Conservation (phyloP, 805 yeast species). For the Wickerhamiella parazyma region DNA sequence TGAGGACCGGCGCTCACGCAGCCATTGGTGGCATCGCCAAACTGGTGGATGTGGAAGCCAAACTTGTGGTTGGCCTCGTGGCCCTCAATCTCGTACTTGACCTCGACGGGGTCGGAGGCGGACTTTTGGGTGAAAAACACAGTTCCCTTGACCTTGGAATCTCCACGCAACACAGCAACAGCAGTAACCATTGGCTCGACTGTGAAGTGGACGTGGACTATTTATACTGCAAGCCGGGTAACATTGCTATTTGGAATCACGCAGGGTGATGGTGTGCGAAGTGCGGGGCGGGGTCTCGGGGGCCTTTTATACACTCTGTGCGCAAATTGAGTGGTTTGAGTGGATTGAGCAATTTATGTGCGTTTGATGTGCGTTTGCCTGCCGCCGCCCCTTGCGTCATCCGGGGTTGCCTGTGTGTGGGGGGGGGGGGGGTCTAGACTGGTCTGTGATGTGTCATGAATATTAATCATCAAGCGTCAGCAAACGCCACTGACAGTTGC, state of each 20-base stretch:
- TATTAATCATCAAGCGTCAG: too few relatives aligned
- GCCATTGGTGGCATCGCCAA: conserved; percentile 98
- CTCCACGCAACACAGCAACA: conserved; percentile 97
- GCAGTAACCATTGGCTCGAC: conserved; percentile 22
- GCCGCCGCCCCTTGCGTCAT: too few relatives aligned
- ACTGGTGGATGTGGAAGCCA: conserved; percentile 96
- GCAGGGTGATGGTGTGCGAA: too few relatives aligned
- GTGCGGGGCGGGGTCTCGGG: too few relatives aligned
- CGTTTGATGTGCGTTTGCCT: background rate
- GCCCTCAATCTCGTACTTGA: conserved; percentile 73
- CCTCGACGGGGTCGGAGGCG: conserved; percentile 70
- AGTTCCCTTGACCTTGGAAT: conserved; percentile 73
- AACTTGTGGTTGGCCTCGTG: conserved; percentile 57
- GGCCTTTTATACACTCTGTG: background rate
- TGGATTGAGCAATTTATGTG: background rate
- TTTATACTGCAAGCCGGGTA: background rate
- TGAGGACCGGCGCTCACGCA: conserved; percentile 98
- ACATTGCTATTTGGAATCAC: background rate
- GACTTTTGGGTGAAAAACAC: conserved; percentile 76
- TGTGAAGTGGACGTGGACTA: too few relatives aligned
- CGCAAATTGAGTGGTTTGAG: background rate
- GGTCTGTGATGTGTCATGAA: too few relatives aligned
- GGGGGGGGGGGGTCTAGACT: too few relatives aligned
- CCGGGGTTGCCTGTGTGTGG: too few relatives aligned
- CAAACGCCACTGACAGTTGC: too few relatives aligned